phyloP scores from a whole-genome alignment of 352 stramenopile species.

The Globisporangium radiosum region DNA sequence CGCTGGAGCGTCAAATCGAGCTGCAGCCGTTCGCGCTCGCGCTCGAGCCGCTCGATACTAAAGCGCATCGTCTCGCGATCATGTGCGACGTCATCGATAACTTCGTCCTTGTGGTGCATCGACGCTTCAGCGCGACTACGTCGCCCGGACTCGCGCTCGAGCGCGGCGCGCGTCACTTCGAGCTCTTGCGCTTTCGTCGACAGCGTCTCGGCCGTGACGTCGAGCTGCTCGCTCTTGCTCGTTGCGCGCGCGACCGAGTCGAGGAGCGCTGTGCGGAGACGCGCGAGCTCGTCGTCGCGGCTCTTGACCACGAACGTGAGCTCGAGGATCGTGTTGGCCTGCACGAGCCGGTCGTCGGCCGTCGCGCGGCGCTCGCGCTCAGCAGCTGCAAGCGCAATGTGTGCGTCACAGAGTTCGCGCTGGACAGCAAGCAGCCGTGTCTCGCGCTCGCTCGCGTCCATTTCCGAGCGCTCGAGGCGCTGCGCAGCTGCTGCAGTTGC shows the following conservation, averaged over 20 bases:
- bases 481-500: constrained; percentile 18
- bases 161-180: constrained; percentile 40
- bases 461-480: constrained; percentile 28
- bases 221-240: constrained; percentile 59
- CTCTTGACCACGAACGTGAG: constrained; percentile 76
- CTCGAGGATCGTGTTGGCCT: constrained; percentile 57
- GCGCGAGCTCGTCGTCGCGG: constrained; percentile 62
- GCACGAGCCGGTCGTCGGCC: constrained; percentile 38
- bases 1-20: constrained; percentile 73
- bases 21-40: constrained; percentile 67
- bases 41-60: constrained; percentile 42
- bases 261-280: constrained; percentile 37
- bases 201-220: constrained; percentile 51
- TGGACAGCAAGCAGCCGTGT: constrained; percentile 19
- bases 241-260: constrained; percentile 50
- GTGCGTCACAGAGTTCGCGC: constrained; percentile 14
- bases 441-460: constrained; percentile 31
- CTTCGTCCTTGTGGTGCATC: constrained; percentile 48
- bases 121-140: constrained; percentile 54
- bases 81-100: constrained; percentile 55
- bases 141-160: constrained; percentile 47
- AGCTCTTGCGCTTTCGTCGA: constrained; percentile 57
- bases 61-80: constrained; percentile 61
- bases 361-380: constrained; percentile 22
- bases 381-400: constrained; percentile 18